Base-by-base conservation (phyloP, 208 protist species). In the Herpetomonas muscarum region DNA sequence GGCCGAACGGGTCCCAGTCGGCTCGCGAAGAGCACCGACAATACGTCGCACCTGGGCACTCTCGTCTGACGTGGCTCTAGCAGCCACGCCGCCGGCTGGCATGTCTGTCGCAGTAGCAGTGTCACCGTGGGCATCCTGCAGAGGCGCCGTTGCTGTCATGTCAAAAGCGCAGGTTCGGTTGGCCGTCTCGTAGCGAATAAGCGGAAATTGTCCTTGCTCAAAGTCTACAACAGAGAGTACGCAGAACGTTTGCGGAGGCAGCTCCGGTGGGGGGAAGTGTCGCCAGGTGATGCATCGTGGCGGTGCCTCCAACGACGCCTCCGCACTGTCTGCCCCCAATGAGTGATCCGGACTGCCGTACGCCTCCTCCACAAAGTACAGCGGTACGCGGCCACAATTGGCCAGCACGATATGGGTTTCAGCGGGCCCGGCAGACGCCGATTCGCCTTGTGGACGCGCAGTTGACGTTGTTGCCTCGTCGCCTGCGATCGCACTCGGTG, bases 241-340 rank as follows among this genome's bases (percentile, higher is more conserved):
- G 1, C 64, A 49, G 29, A 86, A 81, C 6, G 61, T 61, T 19
- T 52, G 53, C 4, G 81, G 49, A 0, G 74, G 65, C 13, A 88
- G 53, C 59, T 76, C 69, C 1, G 70, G 76, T 19, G 81, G 73
- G 9, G 81, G 81, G 32, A 80, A 74, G 12, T n/a, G n/a, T n/a
- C n/a, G n/a, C n/a, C n/a, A n/a, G n/a, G n/a, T n/a, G n/a, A n/a
- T n/a, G n/a, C n/a, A n/a, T n/a, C n/a, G n/a, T n/a, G n/a, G n/a
- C n/a, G n/a, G n/a, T n/a, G n/a, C n/a, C n/a, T n/a, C n/a, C n/a
- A n/a, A n/a, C 46, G 36, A 24, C 67, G 28, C 76, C 81, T 82
- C 55, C 49, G 64, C 28, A 70, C 57, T 17, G 55, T 36, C 37
- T 15, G 7, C 39, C 48, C 0, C 44, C 22, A 19, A 1, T 15